These are phyloP conservation scores for Tilletia indica DNA, from an alignment of 1,284 basidiomycete genomes.

Conservation along the genomic window DNA sequence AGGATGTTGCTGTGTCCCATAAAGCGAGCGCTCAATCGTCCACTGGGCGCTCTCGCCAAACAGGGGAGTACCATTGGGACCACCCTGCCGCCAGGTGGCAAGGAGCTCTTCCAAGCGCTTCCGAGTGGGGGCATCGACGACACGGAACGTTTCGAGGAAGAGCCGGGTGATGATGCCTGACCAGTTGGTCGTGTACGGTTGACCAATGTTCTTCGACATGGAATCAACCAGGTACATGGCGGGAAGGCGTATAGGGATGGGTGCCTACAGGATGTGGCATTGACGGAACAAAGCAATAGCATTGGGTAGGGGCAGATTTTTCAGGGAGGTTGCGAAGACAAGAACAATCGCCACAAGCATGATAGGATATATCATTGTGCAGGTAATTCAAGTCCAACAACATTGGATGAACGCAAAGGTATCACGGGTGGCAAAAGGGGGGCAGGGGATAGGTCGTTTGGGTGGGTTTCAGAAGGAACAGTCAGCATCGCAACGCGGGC, in stretches of 20 bases:
- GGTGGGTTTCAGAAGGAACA: background rate
- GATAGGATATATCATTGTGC: background rate
- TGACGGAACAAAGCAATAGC: conserved; percentile 21
- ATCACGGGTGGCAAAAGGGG: no score
- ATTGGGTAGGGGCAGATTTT: background rate
- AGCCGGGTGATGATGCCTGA: conserved; percentile 43
- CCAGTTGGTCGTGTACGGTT: conserved; percentile 50
- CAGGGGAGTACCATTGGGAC: conserved; percentile 36
- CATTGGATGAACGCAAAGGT: no score
- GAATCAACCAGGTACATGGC: conserved; percentile 93
- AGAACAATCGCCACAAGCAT: background rate
- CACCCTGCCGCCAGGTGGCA: conserved; percentile 49
- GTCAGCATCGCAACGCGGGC: no score
- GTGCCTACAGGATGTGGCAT: conserved; percentile 18
- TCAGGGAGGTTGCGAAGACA: background rate
- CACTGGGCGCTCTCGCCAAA: conserved; percentile 50
- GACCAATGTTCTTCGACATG: conserved; percentile 61
- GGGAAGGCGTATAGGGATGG: conserved; percentile 79
- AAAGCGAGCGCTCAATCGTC: conserved; percentile 47
- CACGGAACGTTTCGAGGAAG: conserved; percentile 51
- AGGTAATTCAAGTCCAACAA: background rate
- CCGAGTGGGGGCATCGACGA: conserved; percentile 52
- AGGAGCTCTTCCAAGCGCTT: conserved; percentile 52
- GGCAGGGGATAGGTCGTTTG: no score
- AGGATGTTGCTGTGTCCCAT: conserved; percentile 13